Percentiles rank a stretch among this genome's conserved stretches.
Conservation (phyloP, 441 rosid genomes). For the Mallotus repandus region DNA sequence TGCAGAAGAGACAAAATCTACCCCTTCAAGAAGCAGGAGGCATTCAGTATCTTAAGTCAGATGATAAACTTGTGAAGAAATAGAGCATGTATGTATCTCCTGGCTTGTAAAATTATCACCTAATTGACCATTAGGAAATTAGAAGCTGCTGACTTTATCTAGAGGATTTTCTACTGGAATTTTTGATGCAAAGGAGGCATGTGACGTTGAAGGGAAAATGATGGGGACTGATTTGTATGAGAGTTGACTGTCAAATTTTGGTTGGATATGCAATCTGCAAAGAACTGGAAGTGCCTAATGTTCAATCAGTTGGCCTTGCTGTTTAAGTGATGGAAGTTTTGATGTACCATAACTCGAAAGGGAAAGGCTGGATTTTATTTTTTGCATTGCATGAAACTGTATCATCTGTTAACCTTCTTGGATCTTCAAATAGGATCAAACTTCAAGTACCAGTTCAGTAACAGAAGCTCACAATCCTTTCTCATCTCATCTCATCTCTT, state of each 20-base stretch:
- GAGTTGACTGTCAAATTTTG: constrained; percentile 11
- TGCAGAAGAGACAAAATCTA: constrained; percentile 62
- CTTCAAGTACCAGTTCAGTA: neutral
- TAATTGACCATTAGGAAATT: constrained; percentile 32
- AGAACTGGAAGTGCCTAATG: constrained; percentile 11
- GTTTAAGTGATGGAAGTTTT: neutral
- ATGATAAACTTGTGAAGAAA: neutral
- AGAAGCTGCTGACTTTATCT: constrained; percentile 26
- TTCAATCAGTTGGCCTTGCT: neutral
- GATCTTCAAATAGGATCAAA: neutral
- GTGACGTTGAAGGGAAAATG: constrained; percentile 16
- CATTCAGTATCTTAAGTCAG: constrained; percentile 60
- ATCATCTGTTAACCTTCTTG: neutral
- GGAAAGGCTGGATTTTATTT: neutral
- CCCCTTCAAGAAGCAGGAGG: constrained; percentile 68
- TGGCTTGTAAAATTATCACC: constrained; percentile 36
- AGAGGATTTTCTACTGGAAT: constrained; percentile 22
- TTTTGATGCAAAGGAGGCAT: constrained; percentile 34
- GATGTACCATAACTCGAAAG: neutral
- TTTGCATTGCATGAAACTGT: neutral
- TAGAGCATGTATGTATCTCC: constrained; percentile 6
- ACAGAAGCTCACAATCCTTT: too few species aligned
- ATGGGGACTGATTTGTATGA: constrained; percentile 18
- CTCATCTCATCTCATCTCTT: too few species aligned
- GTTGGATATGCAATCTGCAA: neutral